Percentiles rank a stretch among this genome's conserved stretches.
Conservation (phyloP, 176 grass and related monocot genomes). For the Oryza glaberrima region DNA sequence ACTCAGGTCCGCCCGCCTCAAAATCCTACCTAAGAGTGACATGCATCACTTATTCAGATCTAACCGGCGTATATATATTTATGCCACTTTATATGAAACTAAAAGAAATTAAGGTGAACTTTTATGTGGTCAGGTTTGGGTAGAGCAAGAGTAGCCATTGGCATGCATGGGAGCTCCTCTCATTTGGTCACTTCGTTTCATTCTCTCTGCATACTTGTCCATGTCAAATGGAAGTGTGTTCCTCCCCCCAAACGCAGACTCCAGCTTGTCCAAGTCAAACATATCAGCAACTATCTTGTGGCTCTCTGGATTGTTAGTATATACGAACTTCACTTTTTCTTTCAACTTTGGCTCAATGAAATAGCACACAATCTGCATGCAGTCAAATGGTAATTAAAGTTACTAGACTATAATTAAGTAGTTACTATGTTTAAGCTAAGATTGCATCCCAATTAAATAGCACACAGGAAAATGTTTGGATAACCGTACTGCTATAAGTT, state of each 20-base stretch:
- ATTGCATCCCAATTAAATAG: not conserved
- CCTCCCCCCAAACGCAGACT: constrained; percentile 51
- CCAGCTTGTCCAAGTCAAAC: constrained; percentile 54
- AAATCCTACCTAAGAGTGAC: too few relatives aligned
- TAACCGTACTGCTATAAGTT: not conserved
- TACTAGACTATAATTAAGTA: not conserved
- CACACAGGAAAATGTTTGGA: too few relatives aligned
- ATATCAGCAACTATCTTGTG: constrained; percentile 47
- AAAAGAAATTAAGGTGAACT: not conserved
- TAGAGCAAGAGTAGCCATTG: not conserved
- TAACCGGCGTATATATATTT: too few relatives aligned
- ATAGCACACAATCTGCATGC: constrained; percentile 49
- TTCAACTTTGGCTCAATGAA: constrained; percentile 44
- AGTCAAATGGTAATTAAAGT: not conserved
- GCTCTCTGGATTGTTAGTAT: constrained; percentile 44
- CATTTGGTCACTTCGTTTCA: constrained; percentile 47
- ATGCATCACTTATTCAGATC: too few relatives aligned
- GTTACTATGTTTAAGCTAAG: not conserved
- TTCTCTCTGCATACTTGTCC: constrained; percentile 47
- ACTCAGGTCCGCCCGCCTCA: not conserved
- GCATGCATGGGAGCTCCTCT: constrained; percentile 9
- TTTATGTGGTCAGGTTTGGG: not conserved
- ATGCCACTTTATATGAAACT: not conserved
- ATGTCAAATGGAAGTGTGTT: constrained; percentile 38
- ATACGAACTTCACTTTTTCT: constrained; percentile 50